These are phyloP conservation scores for Chrysanthemum makinoi DNA, from an alignment of 129 eudicot genomes.

Conservation along the genomic window DNA sequence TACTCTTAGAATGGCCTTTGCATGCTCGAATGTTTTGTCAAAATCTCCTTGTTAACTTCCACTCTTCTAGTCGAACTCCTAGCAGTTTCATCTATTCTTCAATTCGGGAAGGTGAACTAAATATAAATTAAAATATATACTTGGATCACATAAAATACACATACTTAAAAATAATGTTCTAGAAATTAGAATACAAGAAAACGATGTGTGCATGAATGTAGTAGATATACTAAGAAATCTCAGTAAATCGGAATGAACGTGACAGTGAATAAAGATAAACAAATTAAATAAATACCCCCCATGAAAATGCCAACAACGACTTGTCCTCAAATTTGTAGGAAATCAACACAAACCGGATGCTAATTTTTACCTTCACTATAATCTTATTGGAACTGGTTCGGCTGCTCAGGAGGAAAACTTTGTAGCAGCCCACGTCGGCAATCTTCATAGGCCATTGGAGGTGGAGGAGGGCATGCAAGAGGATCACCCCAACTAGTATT, in stretches of 20 bases:
- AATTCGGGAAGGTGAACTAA: slow-evolving; percentile 4
- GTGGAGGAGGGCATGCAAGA: slow-evolving; percentile 33
- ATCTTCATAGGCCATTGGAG: slow-evolving; percentile 34
- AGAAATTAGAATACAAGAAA: slow-evolving; percentile 39
- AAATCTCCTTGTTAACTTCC: slow-evolving; percentile 19
- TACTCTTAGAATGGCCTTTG: slow-evolving; percentile 23
- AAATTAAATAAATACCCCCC: slow-evolving; percentile 42
- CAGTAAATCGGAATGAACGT: slow-evolving; percentile 40
- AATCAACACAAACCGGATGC: slow-evolving; percentile 31
- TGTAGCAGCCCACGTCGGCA: slow-evolving; percentile 31
- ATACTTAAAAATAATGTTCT: slow-evolving; percentile 21
- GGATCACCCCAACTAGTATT: slow-evolving; percentile 49
- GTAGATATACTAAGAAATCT: slow-evolving; percentile 30
- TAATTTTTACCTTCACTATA: slow-evolving; percentile 15
- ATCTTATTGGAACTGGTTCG: slow-evolving; percentile 34
- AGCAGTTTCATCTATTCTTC: slow-evolving; percentile 2
- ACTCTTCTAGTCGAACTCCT: slow-evolving; percentile 16
- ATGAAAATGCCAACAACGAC: slow-evolving; percentile 30
- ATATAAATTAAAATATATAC: slow-evolving; percentile 11
- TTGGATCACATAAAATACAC: neutral
- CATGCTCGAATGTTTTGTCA: slow-evolving; percentile 9
- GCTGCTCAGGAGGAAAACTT: slow-evolving; percentile 32
- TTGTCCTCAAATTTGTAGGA: slow-evolving; percentile 29
- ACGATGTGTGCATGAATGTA: slow-evolving; percentile 35
- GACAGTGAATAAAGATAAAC: slow-evolving; percentile 42